phyloP scores from a whole-genome alignment of 805 yeast species.

The Saccharomycopsis vini region DNA sequence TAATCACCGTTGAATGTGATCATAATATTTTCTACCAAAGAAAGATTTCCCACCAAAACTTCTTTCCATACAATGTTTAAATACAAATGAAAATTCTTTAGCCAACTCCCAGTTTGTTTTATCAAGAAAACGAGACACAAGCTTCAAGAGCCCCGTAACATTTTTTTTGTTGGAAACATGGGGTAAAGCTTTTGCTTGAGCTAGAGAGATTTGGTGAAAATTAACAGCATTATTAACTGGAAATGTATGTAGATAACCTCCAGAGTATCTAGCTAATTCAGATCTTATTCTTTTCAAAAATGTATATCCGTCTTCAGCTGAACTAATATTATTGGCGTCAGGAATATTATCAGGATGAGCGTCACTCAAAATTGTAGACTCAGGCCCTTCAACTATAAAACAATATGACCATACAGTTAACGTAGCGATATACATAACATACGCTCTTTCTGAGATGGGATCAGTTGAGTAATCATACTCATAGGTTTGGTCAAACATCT shows the following conservation, averaged over 20 bases:
- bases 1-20: too few species aligned
- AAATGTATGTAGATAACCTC: constrained; percentile 4
- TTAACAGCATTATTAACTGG: constrained; percentile 6
- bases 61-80: constrained; percentile 46
- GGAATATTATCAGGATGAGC: constrained; percentile 7
- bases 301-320: constrained; percentile 40
- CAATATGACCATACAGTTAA: constrained; percentile 46
- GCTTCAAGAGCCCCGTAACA: constrained; percentile 45
- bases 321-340: constrained; percentile 20
- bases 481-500: constrained; percentile 12
- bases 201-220: constrained; percentile 7
- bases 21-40: neutral
- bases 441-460: constrained; percentile 27
- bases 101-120: constrained; percentile 48
- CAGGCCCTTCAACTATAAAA: constrained; percentile 40
- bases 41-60: constrained; percentile 32
- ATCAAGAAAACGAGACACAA: constrained; percentile 33
- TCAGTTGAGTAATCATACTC: constrained; percentile 13
- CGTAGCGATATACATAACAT: constrained; percentile 33
- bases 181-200: constrained; percentile 14
- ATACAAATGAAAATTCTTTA: constrained; percentile 43
- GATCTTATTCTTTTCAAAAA: constrained; percentile 42
- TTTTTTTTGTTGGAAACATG: constrained; percentile 29
- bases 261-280: constrained; percentile 28
- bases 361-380: constrained; percentile 23